Evolutionary conservation across 2,329 filamentous ascomycete genomes (phyloP), one percentile per base, ranked within the genome.

Genomic region (Diaporthe amygdali): DNA sequence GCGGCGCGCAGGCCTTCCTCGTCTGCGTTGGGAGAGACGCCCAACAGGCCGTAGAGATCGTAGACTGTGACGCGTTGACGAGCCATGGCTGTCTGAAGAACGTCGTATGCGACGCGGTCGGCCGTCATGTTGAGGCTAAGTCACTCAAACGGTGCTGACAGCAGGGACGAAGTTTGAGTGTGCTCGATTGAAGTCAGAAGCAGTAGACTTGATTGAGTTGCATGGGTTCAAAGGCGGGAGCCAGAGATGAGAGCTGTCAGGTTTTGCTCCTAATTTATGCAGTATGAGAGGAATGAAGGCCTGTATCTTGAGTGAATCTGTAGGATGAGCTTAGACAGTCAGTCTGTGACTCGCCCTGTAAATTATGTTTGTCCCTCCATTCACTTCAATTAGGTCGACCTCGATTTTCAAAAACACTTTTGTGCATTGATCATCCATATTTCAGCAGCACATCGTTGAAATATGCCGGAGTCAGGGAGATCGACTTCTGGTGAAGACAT

Each of bases 31-130:
- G 71, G 71, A 10, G 56, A 55, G 5, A 72, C 59, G 15, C 68
- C 67, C 17, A 72, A 30, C 4, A 72, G 52, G 5, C 71, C 71
- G 39, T 72, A 72, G 37, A 72, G 71, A 25, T 72, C 71, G 68
- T 72, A 54, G 37, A 72, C 52, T 0, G 56, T 66, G 7, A 59
- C 66, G 32, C 59, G 56, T 39, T 71, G 70, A 22, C 56, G 55
- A 46, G 51, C 59, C 56, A 71, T 68, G 25, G 56, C 32, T n/a
- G 44, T 59, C 56, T 71, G 41, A 1, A 56, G 46, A n/a, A 37
- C n/a, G 9, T 69, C 34, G 27, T 66, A 56, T 41, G 56, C 51
- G 8, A 37, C 34, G 10, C 37, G 56, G 17, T 59, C 41, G 25
- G 66, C 39, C 17, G 34, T 12, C 70, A 71, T 71, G n/a, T 56